These are phyloP conservation scores for Xylaria sp. DNA, from an alignment of 2,329 filamentous ascomycete genomes.

Conservation along the genomic window DNA sequence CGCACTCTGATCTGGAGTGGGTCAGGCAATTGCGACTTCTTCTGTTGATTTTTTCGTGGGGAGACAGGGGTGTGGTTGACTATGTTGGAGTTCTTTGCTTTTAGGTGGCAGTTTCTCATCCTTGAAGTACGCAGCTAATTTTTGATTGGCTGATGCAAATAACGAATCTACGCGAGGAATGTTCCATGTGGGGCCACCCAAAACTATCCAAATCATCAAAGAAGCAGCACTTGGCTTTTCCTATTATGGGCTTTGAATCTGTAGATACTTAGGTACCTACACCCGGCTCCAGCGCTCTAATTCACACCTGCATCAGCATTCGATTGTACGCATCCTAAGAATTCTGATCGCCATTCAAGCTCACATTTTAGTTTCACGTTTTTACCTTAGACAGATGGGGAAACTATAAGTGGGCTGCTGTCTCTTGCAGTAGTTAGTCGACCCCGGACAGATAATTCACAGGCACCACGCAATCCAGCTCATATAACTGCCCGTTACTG, in stretches of 20 bases:
- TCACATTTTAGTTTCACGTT: background rate
- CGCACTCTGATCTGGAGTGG: slow-evolving; percentile 35
- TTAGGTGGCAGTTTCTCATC: slow-evolving; percentile 48
- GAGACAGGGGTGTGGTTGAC: slow-evolving; percentile 52
- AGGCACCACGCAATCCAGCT: background rate
- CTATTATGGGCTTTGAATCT: slow-evolving; percentile 16
- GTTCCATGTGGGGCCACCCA: slow-evolving; percentile 16
- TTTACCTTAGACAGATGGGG: background rate
- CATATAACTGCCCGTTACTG: background rate
- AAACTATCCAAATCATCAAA: slow-evolving; percentile 18
- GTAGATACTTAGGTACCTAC: background rate
- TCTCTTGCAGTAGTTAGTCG: background rate
- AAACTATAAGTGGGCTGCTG: background rate
- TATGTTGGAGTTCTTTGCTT: slow-evolving; percentile 44
- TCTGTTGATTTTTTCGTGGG: slow-evolving; percentile 45
- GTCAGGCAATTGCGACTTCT: slow-evolving; percentile 39
- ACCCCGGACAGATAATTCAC: background rate
- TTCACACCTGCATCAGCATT: background rate
- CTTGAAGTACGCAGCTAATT: slow-evolving; percentile 40
- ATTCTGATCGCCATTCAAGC: background rate
- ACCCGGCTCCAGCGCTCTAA: background rate
- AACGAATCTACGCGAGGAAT: slow-evolving; percentile 9
- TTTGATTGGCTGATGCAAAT: slow-evolving; percentile 49
- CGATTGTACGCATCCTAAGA: background rate
- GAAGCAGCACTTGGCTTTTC: background rate